Conservation (phyloP, 192 early-diverging fungal genomes). For the Jimgerdemannia flammicorona region DNA sequence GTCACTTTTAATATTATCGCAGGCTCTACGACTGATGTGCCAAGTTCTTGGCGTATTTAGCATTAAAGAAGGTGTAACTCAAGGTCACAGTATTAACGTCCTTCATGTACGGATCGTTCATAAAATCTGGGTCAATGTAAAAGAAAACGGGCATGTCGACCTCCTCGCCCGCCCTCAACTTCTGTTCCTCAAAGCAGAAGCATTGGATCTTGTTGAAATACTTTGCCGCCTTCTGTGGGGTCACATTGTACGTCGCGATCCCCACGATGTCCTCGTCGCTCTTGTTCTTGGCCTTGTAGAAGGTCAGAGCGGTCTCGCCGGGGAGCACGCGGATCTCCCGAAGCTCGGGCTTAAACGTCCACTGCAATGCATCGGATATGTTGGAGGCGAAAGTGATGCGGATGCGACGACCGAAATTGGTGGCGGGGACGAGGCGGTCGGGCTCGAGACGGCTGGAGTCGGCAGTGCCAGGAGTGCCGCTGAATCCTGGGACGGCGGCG, state of each 20-base stretch:
- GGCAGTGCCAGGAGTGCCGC: conserved; percentile 78
- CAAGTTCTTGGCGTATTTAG: conserved; percentile 33
- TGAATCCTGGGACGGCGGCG: conserved; percentile 78
- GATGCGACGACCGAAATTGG: conserved; percentile 57
- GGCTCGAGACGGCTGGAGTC: conserved; percentile 62
- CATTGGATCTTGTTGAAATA: conserved; percentile 99
- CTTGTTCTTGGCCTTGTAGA: conserved; percentile 90
- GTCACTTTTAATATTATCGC: too few relatives aligned
- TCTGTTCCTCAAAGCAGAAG: conserved; percentile 99
- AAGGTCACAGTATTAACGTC: conserved; percentile 91
- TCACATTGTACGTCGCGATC: conserved; percentile 95
- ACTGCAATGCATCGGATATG: conserved; percentile 75
- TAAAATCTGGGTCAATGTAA: conserved; percentile 97
- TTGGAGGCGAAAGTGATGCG: conserved; percentile 69
- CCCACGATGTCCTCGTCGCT: conserved; percentile 88
- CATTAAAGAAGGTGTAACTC: conserved; percentile 95
- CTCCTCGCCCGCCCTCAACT: conserved; percentile 80
- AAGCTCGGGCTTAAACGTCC: conserved; percentile 90
- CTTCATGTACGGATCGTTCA: conserved; percentile 90
- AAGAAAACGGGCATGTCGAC: conserved; percentile 98
- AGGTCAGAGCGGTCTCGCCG: conserved; percentile 95
- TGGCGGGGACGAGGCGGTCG: conserved; percentile 60
- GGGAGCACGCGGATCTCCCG: conserved; percentile 85
- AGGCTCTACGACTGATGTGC: background rate
- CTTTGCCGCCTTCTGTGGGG: conserved; percentile 85